Percentiles rank a stretch among this genome's conserved stretches.
These are phyloP conservation scores for Beauveria brongniartii DNA, from an alignment of 2,329 filamentous ascomycete genomes.

Conservation along the genomic window DNA sequence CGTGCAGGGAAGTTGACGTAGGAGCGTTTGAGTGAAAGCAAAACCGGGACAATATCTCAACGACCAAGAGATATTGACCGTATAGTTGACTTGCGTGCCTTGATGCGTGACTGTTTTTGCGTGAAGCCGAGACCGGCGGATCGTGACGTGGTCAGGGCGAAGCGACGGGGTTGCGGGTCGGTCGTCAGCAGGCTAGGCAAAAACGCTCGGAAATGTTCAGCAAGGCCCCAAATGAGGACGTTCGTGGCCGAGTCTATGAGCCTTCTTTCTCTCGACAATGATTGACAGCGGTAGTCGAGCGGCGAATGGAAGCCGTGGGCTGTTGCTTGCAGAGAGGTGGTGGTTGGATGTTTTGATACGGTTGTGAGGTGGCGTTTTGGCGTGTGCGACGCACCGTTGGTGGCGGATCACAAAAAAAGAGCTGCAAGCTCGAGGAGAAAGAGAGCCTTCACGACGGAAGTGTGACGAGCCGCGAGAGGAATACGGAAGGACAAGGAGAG, in stretches of 20 bases:
- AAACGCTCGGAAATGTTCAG: neutral
- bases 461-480: conserved; percentile 6
- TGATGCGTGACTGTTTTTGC: neutral
- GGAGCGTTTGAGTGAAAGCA: neutral
- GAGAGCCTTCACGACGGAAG: conserved; percentile 8
- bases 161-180: conserved; percentile 4
- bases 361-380: conserved; percentile 3
- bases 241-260: neutral
- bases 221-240: neutral
- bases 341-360: neutral
- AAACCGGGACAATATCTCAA: neutral
- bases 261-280: conserved; percentile 10
- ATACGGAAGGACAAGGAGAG: conserved; percentile 8
- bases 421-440: conserved; percentile 15
- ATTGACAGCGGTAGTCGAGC: neutral
- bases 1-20: neutral
- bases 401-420: conserved; percentile 3
- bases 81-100: neutral
- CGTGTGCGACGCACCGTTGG: neutral
- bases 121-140: conserved; percentile 9
- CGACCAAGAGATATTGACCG: neutral
- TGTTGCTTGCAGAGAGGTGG: conserved; percentile 4
- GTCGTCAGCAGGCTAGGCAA: neutral
- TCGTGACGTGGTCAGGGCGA: conserved; percentile 9
- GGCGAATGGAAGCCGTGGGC: conserved; percentile 1